Evolutionary conservation across 257 asterid genomes (phyloP).

Genomic region (Ilex aquifolium): DNA sequence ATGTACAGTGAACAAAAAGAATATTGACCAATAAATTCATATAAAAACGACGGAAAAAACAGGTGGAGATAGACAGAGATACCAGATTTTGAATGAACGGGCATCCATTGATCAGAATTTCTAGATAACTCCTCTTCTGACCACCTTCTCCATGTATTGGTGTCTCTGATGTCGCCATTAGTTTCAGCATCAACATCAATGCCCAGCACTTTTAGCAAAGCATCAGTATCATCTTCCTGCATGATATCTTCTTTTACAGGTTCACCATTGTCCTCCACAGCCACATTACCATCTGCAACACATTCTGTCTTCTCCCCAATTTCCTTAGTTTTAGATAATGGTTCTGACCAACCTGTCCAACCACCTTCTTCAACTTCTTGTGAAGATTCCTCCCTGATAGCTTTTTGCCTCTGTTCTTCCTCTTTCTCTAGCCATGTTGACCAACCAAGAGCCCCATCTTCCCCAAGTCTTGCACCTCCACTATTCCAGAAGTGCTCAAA

Average conservation of each 20-base stretch:
- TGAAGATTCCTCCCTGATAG: constrained; percentile 54
- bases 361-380: constrained; percentile 70
- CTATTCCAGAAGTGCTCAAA: constrained; percentile 96
- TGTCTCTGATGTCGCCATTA: constrained; percentile 63
- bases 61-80: constrained; percentile 11
- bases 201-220: constrained; percentile 80
- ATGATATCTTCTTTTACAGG: constrained; percentile 42
- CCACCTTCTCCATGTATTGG: constrained; percentile 82
- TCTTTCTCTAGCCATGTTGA: constrained; percentile 87
- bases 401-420: constrained; percentile 81
- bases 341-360: constrained; percentile 97
- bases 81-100: constrained; percentile 63
- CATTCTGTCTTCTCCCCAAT: constrained; percentile 30
- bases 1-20: not conserved
- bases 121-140: constrained; percentile 68
- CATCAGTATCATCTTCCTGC: constrained; percentile 69
- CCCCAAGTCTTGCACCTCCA: constrained; percentile 89
- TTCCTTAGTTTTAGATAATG: constrained; percentile 45
- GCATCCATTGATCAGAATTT: constrained; percentile 81
- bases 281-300: constrained; percentile 30
- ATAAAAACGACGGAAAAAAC: not conserved
- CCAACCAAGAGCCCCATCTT: constrained; percentile 97
- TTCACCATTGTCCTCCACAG: constrained; percentile 45
- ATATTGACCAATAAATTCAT: not conserved
- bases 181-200: constrained; percentile 75